Evolutionary conservation across 345 rosid species (phyloP), one percentile per base, ranked within the genome.

Genomic region (Mallotus nudiflorus): DNA sequence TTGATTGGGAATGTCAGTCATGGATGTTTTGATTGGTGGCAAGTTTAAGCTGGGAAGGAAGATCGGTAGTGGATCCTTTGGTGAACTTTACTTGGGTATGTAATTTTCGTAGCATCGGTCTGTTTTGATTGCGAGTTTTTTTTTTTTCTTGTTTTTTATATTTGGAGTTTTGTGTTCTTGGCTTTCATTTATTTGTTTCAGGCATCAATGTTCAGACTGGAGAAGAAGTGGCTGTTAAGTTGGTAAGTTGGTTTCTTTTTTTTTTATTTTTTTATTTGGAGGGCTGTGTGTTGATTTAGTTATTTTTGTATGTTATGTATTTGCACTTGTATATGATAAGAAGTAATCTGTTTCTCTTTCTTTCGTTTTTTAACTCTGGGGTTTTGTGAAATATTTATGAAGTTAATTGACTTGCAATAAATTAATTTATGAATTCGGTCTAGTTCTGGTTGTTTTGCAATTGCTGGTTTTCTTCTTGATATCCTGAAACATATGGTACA

Each of bases 1-100:
- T 46, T 49, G 11, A 46, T 66, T 73, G 66, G 58, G 65, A 56
- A 6, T 73, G 19, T 35, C 27, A 35, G 59, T 73, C 66, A 85
- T 91, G 84, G 97, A 86, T 76, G 89, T 74, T 53, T 76, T 86
- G 40, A 76, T 91, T 67, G 98, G 96, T 65, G 93, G 89, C 27
- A 93, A 89, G 71, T 93, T 81, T 77, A 93, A 86, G 92, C 86
- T 93, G 37, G 98, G 98, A 27, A 78, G 96, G 62, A 93, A 93
- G 90, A 91, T 93, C 69, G 98, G 97, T 45, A 88, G 97, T 70
- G 98, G 98, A 77, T 91, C 96, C 5, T 91, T 93, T 58, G 98
- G 98, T 54, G 97, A 93, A 77, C 86, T 94, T 45, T 89, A 83
- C 81, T 71, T 91, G 73, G 97, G 98, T 93, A 82, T 49, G 58